phyloP scores from a whole-genome alignment of 2,329 filamentous ascomycete species.

The Arthrobotrys conoides region DNA sequence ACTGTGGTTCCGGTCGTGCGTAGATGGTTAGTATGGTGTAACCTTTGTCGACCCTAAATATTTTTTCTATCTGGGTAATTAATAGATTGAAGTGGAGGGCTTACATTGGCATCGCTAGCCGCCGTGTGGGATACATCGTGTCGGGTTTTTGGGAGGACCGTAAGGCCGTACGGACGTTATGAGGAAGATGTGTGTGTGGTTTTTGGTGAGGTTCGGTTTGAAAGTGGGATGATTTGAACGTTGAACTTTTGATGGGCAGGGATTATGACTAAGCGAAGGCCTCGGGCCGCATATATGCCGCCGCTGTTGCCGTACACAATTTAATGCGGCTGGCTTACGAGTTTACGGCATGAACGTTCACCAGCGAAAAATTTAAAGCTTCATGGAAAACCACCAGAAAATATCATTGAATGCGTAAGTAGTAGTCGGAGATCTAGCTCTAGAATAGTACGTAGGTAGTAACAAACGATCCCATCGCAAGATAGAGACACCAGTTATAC shows the following conservation, averaged over 20 bases:
- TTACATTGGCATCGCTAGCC: constrained; percentile 53
- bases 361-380: no score
- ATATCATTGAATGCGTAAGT: neutral
- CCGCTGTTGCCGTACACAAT: no score
- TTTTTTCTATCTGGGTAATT: neutral
- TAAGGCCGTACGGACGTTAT: neutral
- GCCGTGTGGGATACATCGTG: constrained; percentile 49
- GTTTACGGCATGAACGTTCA: no score
- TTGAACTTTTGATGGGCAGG: constrained; percentile 27
- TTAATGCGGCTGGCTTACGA: constrained; percentile 1
- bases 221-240: constrained; percentile 47
- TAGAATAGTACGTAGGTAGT: neutral
- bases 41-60: neutral
- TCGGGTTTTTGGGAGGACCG: constrained; percentile 21
- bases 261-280: constrained; percentile 30
- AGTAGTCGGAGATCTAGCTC: neutral
- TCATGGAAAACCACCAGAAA: neutral
- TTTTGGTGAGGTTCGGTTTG: constrained; percentile 24
- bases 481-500: constrained; percentile 2
- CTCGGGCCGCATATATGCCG: constrained; percentile 1
- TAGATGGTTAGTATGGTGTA: constrained; percentile 7
- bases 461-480: neutral
- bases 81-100: neutral
- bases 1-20: constrained; percentile 17
- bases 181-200: neutral